These are phyloP conservation scores for Chlorella ohadii DNA, from an alignment of 139 green algal genomes.

Conservation along the genomic window DNA sequence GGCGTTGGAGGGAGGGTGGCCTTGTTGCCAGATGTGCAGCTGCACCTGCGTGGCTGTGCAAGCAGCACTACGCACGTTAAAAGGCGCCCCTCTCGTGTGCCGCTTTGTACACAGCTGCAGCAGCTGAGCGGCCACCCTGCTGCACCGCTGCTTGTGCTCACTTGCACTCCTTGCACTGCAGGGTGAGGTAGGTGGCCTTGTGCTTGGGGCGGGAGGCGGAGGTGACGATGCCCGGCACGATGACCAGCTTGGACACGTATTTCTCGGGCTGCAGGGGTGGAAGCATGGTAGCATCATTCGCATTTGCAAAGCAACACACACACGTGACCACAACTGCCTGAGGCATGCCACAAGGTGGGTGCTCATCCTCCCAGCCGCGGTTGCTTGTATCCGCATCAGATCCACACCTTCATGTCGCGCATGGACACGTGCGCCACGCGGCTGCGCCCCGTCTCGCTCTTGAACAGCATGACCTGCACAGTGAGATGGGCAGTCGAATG, in stretches of 20 bases:
- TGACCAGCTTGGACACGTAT: constrained; percentile 92
- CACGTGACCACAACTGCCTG: too few relatives aligned
- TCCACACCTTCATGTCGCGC: constrained; percentile 52
- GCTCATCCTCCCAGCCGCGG: too few relatives aligned
- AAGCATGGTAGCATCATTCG: too few relatives aligned
- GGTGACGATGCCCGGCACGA: constrained; percentile 97
- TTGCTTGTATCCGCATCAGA: too few relatives aligned
- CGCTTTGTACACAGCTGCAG: not conserved
- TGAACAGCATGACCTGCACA: constrained; percentile 48
- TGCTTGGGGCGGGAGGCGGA: constrained; percentile 88
- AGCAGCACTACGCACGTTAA: too few relatives aligned
- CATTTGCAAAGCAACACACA: too few relatives aligned
- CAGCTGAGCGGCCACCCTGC: not conserved
- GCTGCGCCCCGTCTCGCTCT: constrained; percentile 20
- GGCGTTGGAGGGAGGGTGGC: too few relatives aligned
- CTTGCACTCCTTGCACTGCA: constrained; percentile 92
- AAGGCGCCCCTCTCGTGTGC: too few relatives aligned
- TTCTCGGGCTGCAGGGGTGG: constrained; percentile 64
- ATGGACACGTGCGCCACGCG: constrained; percentile 35
- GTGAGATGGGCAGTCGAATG: not conserved
- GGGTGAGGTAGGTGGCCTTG: constrained; percentile 92
- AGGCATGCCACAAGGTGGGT: too few relatives aligned
- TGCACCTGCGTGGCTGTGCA: too few relatives aligned
- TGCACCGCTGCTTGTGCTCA: not conserved
- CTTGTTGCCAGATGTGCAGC: too few relatives aligned